These are phyloP conservation scores for Penicillium freii DNA, from an alignment of 2,329 filamentous ascomycete species.

Conservation along the genomic window DNA sequence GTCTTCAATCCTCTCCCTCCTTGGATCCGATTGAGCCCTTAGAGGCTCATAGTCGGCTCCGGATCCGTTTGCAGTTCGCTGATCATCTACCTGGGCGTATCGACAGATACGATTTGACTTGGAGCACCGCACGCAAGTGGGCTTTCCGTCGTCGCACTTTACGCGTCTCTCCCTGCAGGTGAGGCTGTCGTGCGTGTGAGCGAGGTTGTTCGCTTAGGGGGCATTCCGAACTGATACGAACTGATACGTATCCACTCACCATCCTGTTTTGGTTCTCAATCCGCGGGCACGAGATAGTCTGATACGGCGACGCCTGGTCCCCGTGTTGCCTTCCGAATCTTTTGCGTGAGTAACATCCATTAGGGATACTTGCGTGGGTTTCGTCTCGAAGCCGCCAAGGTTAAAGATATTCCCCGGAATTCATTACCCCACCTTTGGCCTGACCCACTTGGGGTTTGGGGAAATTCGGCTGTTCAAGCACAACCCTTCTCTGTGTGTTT, in stretches of 20 bases:
- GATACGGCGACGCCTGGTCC: slow-evolving; percentile 9
- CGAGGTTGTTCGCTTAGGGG: slow-evolving; percentile 3
- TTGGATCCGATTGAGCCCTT: neutral
- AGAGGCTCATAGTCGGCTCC: neutral
- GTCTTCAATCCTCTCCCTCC: neutral
- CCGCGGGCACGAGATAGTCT: slow-evolving; percentile 17
- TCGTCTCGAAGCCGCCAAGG: slow-evolving; percentile 5
- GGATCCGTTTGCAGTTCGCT: neutral
- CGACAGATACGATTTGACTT: slow-evolving; percentile 13
- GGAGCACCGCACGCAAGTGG: slow-evolving; percentile 14
- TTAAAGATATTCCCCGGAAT: neutral
- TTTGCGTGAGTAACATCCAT: neutral
- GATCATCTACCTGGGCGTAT: slow-evolving; percentile 7
- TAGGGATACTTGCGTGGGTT: neutral
- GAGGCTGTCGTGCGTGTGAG: slow-evolving; percentile 11
- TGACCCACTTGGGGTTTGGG: neutral
- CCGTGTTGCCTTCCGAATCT: neutral
- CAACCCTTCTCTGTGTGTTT: neutral
- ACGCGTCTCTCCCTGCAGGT: slow-evolving; percentile 21
- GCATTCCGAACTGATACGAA: neutral
- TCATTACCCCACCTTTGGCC: neutral
- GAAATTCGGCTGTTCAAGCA: neutral
- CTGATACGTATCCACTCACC: slow-evolving; percentile 3
- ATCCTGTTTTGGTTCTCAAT: slow-evolving; percentile 17
- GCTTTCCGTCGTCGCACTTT: slow-evolving; percentile 18